Evolutionary conservation across 495 filamentous ascomycete species (phyloP).

Genomic region (Oidiodendron maius): DNA sequence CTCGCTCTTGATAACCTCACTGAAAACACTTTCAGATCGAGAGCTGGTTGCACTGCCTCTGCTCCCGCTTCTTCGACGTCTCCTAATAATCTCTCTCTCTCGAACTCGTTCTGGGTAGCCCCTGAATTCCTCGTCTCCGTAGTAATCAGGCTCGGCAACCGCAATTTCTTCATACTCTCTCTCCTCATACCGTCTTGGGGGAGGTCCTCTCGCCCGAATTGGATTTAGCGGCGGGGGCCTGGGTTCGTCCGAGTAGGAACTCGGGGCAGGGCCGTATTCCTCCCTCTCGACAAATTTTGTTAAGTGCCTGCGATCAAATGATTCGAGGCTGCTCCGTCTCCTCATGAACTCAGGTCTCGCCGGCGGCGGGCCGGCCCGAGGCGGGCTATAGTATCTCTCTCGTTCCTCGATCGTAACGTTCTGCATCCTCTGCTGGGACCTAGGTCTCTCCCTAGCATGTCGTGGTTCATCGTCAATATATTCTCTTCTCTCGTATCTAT

Average conservation of each 20-base stretch:
- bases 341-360: constrained; percentile 53
- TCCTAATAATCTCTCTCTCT: constrained; percentile 42
- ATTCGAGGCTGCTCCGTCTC: constrained; percentile 64
- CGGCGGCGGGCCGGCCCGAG: constrained; percentile 35
- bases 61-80: constrained; percentile 30
- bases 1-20: constrained; percentile 38
- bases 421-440: constrained; percentile 7
- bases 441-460: constrained; percentile 38
- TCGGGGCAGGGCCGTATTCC: constrained; percentile 36
- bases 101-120: constrained; percentile 49
- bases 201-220: constrained; percentile 29
- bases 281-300: constrained; percentile 34
- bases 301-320: constrained; percentile 64
- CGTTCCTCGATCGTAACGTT: constrained; percentile 40
- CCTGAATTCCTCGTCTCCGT: constrained; percentile 62
- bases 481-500: constrained; percentile 44
- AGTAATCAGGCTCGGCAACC: constrained; percentile 59
- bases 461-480: constrained; percentile 49
- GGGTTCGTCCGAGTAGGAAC: constrained; percentile 38
- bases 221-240: constrained; percentile 27
- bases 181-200: constrained; percentile 38
- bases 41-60: constrained; percentile 32
- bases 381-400: constrained; percentile 21
- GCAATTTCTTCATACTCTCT: constrained; percentile 59
- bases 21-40: constrained; percentile 29